Conservation (phyloP, 805 yeast species). For the Saturnispora bothae region DNA sequence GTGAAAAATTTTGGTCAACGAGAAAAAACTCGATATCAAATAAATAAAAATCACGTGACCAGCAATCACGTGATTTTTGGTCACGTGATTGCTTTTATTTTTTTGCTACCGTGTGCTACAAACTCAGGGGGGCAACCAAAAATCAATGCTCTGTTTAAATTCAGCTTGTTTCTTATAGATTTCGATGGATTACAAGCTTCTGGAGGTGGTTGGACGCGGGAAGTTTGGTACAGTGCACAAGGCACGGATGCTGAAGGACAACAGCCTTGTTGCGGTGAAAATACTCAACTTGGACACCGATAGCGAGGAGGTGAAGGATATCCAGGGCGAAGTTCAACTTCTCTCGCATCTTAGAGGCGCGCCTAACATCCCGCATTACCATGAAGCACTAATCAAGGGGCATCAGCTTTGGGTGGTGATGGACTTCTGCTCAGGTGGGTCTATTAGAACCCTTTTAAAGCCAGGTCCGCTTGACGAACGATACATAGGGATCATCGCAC, state of each 20-base stretch:
- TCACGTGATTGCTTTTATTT: no score
- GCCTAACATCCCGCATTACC: slow-evolving; percentile 89
- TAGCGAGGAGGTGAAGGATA: slow-evolving; percentile 90
- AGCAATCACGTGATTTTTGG: not conserved
- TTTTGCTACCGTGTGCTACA: no score
- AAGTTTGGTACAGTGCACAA: slow-evolving; percentile 95
- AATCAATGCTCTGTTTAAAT: no score
- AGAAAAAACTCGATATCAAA: not conserved
- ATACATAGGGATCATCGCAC: slow-evolving; percentile 69
- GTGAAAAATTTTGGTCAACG: not conserved
- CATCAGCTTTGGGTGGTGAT: slow-evolving; percentile 94
- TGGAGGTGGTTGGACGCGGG: slow-evolving; percentile 91
- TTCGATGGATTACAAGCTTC: slow-evolving; percentile 47
- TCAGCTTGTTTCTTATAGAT: not conserved
- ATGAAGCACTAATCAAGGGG: slow-evolving; percentile 78
- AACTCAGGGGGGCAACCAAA: no score
- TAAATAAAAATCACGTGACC: not conserved
- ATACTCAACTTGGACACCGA: slow-evolving; percentile 86
- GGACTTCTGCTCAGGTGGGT: slow-evolving; percentile 98
- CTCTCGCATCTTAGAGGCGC: slow-evolving; percentile 70
- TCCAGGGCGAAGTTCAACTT: slow-evolving; percentile 85
- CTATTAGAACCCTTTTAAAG: slow-evolving; percentile 70
- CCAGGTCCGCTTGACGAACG: slow-evolving; percentile 85
- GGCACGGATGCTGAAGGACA: slow-evolving; percentile 61
- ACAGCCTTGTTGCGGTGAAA: slow-evolving; percentile 75